Base-by-base conservation (phyloP, 179 eudicot species). In the Kewa caespitosa region DNA sequence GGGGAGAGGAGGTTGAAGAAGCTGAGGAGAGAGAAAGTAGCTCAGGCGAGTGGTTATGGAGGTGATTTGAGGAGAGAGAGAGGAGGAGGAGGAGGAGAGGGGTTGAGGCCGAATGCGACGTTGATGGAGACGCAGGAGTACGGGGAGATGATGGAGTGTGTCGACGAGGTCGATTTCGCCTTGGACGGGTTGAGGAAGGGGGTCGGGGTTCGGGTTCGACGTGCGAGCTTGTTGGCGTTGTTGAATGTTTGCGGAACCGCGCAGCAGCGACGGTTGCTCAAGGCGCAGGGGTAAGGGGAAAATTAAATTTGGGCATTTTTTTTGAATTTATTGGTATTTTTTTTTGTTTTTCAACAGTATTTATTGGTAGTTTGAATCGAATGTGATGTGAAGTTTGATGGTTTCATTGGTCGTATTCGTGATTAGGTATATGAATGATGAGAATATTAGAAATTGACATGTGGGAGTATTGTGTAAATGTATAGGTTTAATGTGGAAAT, bases 101-200 rank as follows among this genome's bases (percentile, higher is more conserved):
- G 22, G 36, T 12, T 18, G 73, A 38, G 60, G 69, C 57, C 59
- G 1, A 81, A 89, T 38, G 73, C 90, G 73, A 86, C 94, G 9
- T 86, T 94, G 86, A 91, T 92, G 97, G 98, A 94, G 85, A 92
- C 97, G 25, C 94, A 92, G 64, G 98, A 94, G 84, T 85, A 75
- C 74, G 98, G 97, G 65, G 98, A 94, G 83, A 94, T 92, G 97
- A 92, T 90, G 94, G 98, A 94, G 85, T 89, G 90, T 78, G 82
- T 86, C 77, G 98, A 94, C 70, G 98, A 94, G 85, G 93, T 94
- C 59, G 82, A 90, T 81, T 94, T 92, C 75, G 97, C 97, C 0
- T 77, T 94, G 81, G 98, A 91, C 81, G 98, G 97, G 62, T 83
- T 94, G 87, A 87, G 81, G 80, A 89, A 75, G 39, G 86, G 92